Evolutionary conservation across 768 basidiomycete genomes (phyloP).

Genomic region (Leucosporidium creatinivorum): DNA sequence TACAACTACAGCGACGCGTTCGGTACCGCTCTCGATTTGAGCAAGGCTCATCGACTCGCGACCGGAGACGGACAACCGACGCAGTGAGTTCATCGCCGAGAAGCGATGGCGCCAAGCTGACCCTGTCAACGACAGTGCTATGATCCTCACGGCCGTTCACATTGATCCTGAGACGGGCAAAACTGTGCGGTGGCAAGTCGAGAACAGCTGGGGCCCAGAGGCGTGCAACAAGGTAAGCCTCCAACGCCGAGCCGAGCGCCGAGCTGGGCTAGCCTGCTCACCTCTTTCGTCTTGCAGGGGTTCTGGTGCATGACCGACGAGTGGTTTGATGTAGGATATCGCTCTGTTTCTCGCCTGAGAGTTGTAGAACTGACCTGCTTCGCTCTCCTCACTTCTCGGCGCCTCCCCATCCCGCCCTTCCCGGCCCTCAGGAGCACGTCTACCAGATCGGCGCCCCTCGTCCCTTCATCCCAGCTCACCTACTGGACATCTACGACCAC

Average conservation of each 20-base stretch:
- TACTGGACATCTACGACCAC: constrained; percentile 66
- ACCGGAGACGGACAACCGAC: constrained; percentile 85
- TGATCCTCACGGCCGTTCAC: constrained; percentile 25
- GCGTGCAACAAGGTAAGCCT: constrained; percentile 45
- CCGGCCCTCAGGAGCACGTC: constrained; percentile 45
- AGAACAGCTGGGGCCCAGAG: constrained; percentile 85
- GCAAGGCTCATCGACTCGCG: constrained; percentile 75
- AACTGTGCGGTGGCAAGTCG: constrained; percentile 44
- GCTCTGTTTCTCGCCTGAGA: too few species aligned
- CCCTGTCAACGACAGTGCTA: constrained; percentile 50
- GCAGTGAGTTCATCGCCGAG: constrained; percentile 37
- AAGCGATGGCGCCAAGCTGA: background rate
- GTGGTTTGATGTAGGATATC: constrained; percentile 39
- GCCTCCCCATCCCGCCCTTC: too few species aligned
- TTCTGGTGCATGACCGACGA: constrained; percentile 82
- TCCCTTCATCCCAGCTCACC: constrained; percentile 49
- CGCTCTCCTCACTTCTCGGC: too few species aligned
- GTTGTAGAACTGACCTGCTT: too few species aligned
- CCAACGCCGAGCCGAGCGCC: too few species aligned
- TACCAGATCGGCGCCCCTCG: constrained; percentile 80
- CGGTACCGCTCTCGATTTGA: constrained; percentile 67
- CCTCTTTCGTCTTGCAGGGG: constrained; percentile 39
- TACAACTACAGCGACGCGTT: constrained; percentile 55
- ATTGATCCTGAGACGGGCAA: constrained; percentile 1
- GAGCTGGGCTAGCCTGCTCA: too few species aligned